Evolutionary conservation across 768 basidiomycete genomes (phyloP).

Genomic region (Hygrocybe punicea): DNA sequence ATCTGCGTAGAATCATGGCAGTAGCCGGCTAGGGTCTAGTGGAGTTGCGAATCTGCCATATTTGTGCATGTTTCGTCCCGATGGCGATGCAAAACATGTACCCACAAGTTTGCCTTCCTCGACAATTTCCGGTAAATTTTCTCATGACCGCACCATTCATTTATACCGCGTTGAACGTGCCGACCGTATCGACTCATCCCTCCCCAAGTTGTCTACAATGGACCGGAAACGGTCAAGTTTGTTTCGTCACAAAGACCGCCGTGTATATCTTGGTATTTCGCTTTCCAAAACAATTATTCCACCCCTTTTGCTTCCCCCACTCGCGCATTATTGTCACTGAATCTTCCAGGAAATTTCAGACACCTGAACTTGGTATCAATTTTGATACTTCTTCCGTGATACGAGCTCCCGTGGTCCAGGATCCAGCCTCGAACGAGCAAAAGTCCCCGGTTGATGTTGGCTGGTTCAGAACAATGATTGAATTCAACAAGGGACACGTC

Average conservation of each 20-base stretch:
- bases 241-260: conserved; percentile 61
- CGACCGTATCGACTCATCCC: conserved; percentile 58
- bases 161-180: conserved; percentile 49
- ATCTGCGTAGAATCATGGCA: no score
- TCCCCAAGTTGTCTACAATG: conserved; percentile 63
- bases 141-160: neutral
- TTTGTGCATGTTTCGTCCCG: neutral
- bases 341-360: conserved; percentile 40
- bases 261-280: conserved; percentile 63
- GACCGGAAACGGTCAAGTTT: conserved; percentile 71
- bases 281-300: neutral
- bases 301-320: no score
- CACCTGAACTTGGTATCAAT: conserved; percentile 70
- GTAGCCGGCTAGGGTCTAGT: no score
- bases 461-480: conserved; percentile 75
- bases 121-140: no score
- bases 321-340: no score
- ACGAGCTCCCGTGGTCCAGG: conserved; percentile 36
- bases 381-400: conserved; percentile 55
- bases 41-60: no score
- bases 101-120: no score
- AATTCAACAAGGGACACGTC: conserved; percentile 46
- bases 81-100: neutral
- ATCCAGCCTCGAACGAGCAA: conserved; percentile 30
- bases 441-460: conserved; percentile 34